Base-by-base conservation (phyloP, 2,329 filamentous ascomycete species). In the Aschersonia sp. region DNA sequence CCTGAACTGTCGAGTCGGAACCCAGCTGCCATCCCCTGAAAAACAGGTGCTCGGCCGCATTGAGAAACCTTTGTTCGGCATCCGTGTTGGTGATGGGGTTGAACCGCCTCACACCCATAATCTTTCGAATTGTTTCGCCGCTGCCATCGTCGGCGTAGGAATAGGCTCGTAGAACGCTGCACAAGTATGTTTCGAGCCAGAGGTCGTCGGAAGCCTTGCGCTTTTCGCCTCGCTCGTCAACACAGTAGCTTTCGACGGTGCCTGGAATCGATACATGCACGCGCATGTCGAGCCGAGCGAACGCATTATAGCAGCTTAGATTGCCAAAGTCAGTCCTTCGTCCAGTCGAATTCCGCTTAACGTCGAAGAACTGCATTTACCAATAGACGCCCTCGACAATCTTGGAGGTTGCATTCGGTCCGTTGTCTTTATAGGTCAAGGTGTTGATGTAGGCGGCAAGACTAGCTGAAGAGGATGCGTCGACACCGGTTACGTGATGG, bases 71-170 rank as follows among this genome's bases (percentile, higher is more conserved):
- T 62, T 98, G 92, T 66, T 98, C 92, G 51, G 87, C 88, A 64
- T 98, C 92, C n/a, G 92, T 97, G 64, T 86, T 97, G 44, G 88
- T 96, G 51, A 98, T 87, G 1, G 92, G 92, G 61, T 98, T 98
- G 74, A 98, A 97, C 53, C 92, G 79, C 56, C 92, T 78, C 46
- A 97, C 88, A n/a, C 90, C 92, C 61, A 97, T 86, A 51, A 98
- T 96, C 69, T 92, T 94, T 65, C 92, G 85, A 62, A 97, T 95
- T 1, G 85, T 85, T 58, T 96, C 90, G 47, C 90, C 90, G 48
- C 85, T 92, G 43, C 90, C 90, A 63, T 96, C 85, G 61, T 98
- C 90, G 45, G 92, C 92, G 62, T 98, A 98, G 1, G 87, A 90
- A 65, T 97, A 98, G 51, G 92, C 89, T 57, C 92, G 78, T 52